These are phyloP conservation scores for Groenewaldozyma auringiensis DNA, from an alignment of 1,139 yeast genomes.

Conservation along the genomic window DNA sequence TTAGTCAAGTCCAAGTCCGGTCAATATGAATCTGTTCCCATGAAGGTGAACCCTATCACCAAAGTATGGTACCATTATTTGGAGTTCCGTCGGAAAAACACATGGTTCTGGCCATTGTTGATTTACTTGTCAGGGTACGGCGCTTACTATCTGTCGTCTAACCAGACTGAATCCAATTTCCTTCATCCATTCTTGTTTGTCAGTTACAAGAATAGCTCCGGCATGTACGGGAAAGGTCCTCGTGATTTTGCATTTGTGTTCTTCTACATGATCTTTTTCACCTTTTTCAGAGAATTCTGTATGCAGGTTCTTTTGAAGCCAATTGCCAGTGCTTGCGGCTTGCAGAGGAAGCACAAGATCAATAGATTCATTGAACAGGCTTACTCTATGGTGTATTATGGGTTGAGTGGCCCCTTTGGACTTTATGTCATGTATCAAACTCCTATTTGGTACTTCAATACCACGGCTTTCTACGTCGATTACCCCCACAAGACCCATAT, in stretches of 20 bases:
- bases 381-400: conserved; percentile 75
- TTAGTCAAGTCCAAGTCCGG: conserved; percentile 10
- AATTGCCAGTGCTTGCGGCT: conserved; percentile 48
- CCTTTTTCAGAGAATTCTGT: conserved; percentile 81
- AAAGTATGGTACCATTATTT: conserved; percentile 44
- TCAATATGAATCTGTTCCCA: conserved; percentile 3
- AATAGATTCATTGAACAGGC: conserved; percentile 90
- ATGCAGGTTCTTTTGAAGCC: conserved; percentile 82
- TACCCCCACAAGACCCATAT: conserved; percentile 82
- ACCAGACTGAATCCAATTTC: conserved; percentile 49
- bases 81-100: conserved; percentile 59
- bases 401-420: conserved; percentile 78
- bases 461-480: conserved; percentile 65
- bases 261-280: conserved; percentile 78
- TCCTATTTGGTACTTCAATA: conserved; percentile 85
- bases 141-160: conserved; percentile 28
- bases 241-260: conserved; percentile 75
- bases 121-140: conserved; percentile 31
- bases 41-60: conserved; percentile 9
- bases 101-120: conserved; percentile 71
- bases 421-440: conserved; percentile 76
- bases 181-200: conserved; percentile 59
- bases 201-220: conserved; percentile 46
- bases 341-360: conserved; percentile 51
- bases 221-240: conserved; percentile 71